Evolutionary conservation across 176 grass and related monocot genomes (phyloP), one percentile per base, ranked within the genome.

Genomic region (Raddia distichophylla): DNA sequence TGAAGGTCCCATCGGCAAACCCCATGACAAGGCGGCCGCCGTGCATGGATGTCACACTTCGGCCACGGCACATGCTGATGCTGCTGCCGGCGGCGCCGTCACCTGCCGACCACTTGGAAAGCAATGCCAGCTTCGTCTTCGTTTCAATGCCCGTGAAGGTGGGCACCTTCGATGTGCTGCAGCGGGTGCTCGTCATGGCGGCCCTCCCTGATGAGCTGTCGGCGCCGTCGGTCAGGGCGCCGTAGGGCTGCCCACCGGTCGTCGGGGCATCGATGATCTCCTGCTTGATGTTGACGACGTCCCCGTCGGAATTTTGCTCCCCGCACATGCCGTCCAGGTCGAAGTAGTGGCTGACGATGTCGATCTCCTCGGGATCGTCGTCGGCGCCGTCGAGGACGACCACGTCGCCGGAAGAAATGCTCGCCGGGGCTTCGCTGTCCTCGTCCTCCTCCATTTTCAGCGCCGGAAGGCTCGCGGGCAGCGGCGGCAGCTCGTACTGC

Each of bases 1-100:
- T 87, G 52, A 94, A 94, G 15, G 74, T 76, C 22, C 83, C 86
- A 15, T 73, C 66, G 10, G 63, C 86, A 63, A 82, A 71, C 14
- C 88, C 89, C 27, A 8, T 8, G 35, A 52, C 65, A 53, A 91
- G 80, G 0, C 10, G 61, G 68, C 80, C 9, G 45, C 16, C 71
- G 19, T 88, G 70, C 69, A 81, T 62, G 2, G 78, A 79, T 9
- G 55, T 57, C 55, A 50, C 82, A 1, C 72, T 82, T 14, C 68
- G 71, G 2, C 50, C 34, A 5, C 32, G 53, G 6, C 12, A 54
- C 13, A 37, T 17, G 17, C 75, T 60, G 16, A n/a, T 60, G 52
- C 48, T 12, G 22, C 48, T 67, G 19, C 51, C 5, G 16, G 8
- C 22, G 58, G 5, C 18, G 37, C 37, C 37, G 27, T n/a, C 58